Conservation (phyloP, 352 stramenopile genomes). For the Globisporangium carolinianum region DNA sequence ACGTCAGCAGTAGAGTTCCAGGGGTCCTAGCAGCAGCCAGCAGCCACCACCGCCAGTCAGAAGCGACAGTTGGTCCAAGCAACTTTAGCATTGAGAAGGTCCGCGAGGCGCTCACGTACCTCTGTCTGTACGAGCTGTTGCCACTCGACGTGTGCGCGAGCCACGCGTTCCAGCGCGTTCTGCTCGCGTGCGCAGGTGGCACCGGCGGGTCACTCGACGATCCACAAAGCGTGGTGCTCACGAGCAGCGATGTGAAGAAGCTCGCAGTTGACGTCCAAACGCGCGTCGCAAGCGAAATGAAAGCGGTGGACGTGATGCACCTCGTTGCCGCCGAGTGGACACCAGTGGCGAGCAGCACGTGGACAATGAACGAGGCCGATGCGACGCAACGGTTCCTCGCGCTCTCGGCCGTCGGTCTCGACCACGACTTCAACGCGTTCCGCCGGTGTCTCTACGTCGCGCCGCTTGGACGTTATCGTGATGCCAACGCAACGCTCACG, state of each 20-base stretch:
- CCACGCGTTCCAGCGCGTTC: constrained; percentile 44
- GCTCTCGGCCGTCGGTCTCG: constrained; percentile 50
- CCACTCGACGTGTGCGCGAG: constrained; percentile 63
- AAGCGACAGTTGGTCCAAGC: not conserved
- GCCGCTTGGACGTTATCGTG: constrained; percentile 14
- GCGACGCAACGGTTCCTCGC: constrained; percentile 21
- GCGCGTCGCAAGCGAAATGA: constrained; percentile 45
- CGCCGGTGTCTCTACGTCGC: constrained; percentile 53
- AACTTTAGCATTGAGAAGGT: constrained; percentile 31
- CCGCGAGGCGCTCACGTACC: constrained; percentile 43
- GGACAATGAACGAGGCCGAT: no score
- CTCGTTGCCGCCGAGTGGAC: constrained; percentile 52
- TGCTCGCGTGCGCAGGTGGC: constrained; percentile 48
- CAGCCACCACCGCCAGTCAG: not conserved
- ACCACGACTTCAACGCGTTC: constrained; percentile 62
- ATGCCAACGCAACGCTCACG: constrained; percentile 20
- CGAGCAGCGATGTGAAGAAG: constrained; percentile 41
- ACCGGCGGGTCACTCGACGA: constrained; percentile 26
- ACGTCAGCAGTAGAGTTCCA: not conserved
- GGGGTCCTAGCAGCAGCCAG: no score
- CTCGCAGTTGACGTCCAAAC: constrained; percentile 42
- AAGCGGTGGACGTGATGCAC: constrained; percentile 49
- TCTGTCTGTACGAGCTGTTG: constrained; percentile 66
- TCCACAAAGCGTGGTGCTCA: constrained; percentile 27
- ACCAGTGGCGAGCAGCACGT: not conserved